These are phyloP conservation scores for Xylariaceae sp. DNA, from an alignment of 2,329 filamentous ascomycete species.

Conservation along the genomic window DNA sequence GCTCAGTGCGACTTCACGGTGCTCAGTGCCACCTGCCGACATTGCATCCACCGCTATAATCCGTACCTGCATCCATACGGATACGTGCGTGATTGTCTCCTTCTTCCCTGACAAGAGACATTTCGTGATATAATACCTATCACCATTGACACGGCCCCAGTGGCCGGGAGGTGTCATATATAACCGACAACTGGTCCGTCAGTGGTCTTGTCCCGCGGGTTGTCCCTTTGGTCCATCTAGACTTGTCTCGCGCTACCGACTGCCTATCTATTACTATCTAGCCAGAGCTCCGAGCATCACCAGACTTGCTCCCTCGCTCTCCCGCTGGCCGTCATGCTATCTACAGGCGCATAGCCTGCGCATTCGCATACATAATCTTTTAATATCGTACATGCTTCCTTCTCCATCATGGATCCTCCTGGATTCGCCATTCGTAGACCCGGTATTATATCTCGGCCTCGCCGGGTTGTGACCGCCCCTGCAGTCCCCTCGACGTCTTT, in stretches of 20 bases:
- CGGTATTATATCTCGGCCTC: slow-evolving; percentile 21
- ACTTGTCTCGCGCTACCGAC: neutral
- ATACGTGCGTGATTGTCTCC: neutral
- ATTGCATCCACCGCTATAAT: neutral
- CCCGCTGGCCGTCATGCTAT: slow-evolving; percentile 20
- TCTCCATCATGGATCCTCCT: slow-evolving; percentile 18
- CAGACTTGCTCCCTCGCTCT: neutral
- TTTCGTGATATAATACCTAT: neutral
- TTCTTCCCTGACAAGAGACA: neutral
- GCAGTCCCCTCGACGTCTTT: slow-evolving; percentile 25
- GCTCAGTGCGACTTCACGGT: too few relatives aligned
- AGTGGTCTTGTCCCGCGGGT: neutral
- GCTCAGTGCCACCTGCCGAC: neutral
- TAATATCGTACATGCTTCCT: neutral
- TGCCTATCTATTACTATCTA: neutral
- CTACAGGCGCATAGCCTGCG: slow-evolving; percentile 10
- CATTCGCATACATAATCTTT: neutral
- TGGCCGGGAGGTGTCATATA: neutral
- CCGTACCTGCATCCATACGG: too few relatives aligned
- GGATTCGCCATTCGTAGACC: slow-evolving; percentile 8
- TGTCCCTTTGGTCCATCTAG: neutral
- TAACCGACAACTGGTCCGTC: neutral
- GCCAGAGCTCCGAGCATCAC: neutral
- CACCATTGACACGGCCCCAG: neutral
- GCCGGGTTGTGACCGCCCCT: slow-evolving; percentile 38